Conservation (phyloP, 2,329 filamentous ascomycete genomes). For the Clarireedia sp. region DNA sequence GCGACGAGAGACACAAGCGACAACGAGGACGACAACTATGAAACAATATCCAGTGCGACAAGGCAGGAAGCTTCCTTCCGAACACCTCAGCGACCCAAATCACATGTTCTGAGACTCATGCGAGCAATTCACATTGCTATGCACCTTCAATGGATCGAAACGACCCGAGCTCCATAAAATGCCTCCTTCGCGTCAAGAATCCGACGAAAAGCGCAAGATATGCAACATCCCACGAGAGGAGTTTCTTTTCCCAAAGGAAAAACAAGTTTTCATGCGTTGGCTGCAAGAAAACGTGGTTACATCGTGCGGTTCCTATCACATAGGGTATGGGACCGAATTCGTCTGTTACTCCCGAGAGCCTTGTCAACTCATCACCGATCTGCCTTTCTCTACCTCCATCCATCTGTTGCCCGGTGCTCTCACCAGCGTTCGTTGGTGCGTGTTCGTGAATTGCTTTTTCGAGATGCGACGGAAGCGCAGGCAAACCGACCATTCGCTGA, state of each 20-base stretch:
- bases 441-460: too few species aligned
- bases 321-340: not conserved
- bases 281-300: not conserved
- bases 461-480: too few species aligned
- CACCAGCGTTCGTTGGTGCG: too few species aligned
- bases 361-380: not conserved
- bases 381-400: not conserved
- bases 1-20: not conserved
- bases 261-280: not conserved
- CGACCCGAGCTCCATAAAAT: not conserved
- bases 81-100: not conserved
- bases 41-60: too few species aligned
- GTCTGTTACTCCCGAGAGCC: not conserved
- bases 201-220: not conserved
- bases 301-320: not conserved
- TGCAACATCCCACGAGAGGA: not conserved
- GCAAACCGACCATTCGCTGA: too few species aligned
- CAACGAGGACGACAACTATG: not conserved
- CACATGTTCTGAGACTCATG: not conserved
- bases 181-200: not conserved
- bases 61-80: not conserved
- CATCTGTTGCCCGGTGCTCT: not conserved
- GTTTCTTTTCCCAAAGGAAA: not conserved
- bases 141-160: not conserved
- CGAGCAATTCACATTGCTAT: not conserved